Base-by-base conservation (phyloP, 2,329 filamentous ascomycete species). In the Paecilomyces sp. region DNA sequence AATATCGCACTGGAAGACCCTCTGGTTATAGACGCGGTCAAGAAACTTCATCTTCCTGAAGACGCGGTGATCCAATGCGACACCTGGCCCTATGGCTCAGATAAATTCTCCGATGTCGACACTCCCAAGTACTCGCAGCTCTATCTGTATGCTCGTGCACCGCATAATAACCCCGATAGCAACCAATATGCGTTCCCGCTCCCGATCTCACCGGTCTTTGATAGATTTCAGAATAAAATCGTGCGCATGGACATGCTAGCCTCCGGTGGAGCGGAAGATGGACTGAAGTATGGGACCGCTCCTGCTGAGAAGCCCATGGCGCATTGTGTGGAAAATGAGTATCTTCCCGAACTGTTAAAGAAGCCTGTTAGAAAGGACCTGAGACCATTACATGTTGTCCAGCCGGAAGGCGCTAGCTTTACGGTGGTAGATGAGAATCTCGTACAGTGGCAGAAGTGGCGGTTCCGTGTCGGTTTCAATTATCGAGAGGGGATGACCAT, bases 321-420 rank as follows among this genome's bases (percentile, higher is more conserved):
- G 9, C 56, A 57, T 47, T 57, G 56, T 34, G 56, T 57, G 11
- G 56, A 51, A 28, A 53, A 57, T 22, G 56, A 57, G 41, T 57
- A 57, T 34, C 56, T 51, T 15, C 56, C 41, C 8, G 56, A 57
- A 18, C 25, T 57, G 25, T 18, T 53, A 13, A 52, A 57, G 36
- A 18, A 12, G 18, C 51, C 51, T n/a, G 22, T 53, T 11, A 25
- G 83, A 7, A 70, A 76, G n/a, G 82, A 81, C 57, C 65, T 84
- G 41, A 89, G 88, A 71, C 87, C 88, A 13, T 81, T 91, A 66
- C 83, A 88, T 65, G 85, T 92, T 54, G 79, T 83, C 1, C 89
- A 92, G 62, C 84, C 84, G 1, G 82, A 88, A 51, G 87, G 87
- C 0, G 80, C 87, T 0, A 86, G 83, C 2, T 90, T 90, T 71